Evolutionary conservation across 257 asterid species (phyloP).

Genomic region (Coffea canephora): DNA sequence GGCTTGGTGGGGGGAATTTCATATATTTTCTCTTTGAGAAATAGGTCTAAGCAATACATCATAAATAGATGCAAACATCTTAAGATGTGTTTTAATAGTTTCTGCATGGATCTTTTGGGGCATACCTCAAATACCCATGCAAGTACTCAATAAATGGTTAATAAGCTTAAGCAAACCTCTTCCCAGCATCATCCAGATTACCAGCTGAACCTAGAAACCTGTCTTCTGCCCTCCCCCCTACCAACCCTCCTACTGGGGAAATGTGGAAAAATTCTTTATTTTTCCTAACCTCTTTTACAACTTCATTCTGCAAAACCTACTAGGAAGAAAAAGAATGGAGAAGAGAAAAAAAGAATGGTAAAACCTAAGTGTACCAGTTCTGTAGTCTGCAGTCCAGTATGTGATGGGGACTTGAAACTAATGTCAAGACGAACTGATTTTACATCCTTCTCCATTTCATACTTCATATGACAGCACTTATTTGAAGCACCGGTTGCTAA

Average conservation of each 20-base stretch:
- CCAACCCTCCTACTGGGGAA: not conserved
- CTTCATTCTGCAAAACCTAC: not conserved
- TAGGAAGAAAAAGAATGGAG: not conserved
- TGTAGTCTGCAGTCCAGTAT: conserved; percentile 96
- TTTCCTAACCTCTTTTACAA: not conserved
- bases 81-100: no score
- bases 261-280: not conserved
- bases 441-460: conserved; percentile 47
- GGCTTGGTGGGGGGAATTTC: not conserved
- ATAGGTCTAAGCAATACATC: no score
- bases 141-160: no score
- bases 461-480: conserved; percentile 38
- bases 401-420: conserved; percentile 95
- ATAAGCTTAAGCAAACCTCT: no score
- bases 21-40: not conserved
- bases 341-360: not conserved
- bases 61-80: no score
- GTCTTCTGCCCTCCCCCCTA: not conserved
- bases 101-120: not conserved
- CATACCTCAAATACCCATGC: not conserved
- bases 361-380: conserved; percentile 60
- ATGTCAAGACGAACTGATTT: conserved; percentile 91
- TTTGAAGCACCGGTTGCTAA: conserved; percentile 43
- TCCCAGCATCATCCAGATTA: not conserved
- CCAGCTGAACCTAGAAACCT: no score